These are phyloP conservation scores for Pholiota microspora DNA, from an alignment of 768 basidiomycete genomes.

Conservation along the genomic window DNA sequence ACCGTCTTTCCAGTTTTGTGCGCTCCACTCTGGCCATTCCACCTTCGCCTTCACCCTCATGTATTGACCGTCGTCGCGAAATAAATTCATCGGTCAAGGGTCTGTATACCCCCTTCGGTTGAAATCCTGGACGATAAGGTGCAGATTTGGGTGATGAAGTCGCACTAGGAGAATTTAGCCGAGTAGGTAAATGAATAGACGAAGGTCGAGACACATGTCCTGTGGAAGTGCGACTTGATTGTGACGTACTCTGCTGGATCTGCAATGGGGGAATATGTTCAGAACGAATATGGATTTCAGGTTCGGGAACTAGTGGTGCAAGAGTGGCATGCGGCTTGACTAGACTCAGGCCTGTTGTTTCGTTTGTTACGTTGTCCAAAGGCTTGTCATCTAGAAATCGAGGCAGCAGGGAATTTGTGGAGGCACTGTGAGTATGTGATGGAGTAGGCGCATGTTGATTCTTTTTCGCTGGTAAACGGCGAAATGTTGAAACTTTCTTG, in stretches of 20 bases:
- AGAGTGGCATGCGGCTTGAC: not conserved
- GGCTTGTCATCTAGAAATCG: not conserved
- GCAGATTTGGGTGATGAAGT: constrained; percentile 30
- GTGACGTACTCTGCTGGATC: not conserved
- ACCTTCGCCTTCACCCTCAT: constrained; percentile 34
- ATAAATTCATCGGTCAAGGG: constrained; percentile 83
- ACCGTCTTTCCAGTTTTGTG: constrained; percentile 78
- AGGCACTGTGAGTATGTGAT: constrained; percentile 23
- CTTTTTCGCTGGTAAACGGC: constrained; percentile 38
- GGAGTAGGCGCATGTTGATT: constrained; percentile 13
- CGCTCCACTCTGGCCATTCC: constrained; percentile 66
- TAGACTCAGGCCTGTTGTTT: not conserved
- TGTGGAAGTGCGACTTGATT: not conserved
- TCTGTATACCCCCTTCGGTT: constrained; percentile 83
- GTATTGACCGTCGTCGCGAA: constrained; percentile 38
- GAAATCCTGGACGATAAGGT: constrained; percentile 89
- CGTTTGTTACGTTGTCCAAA: not conserved
- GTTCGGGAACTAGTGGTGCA: not conserved
- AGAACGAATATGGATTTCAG: not conserved
- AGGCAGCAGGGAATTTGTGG: constrained; percentile 23
- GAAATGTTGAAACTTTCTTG: constrained; percentile 48
- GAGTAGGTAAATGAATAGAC: not conserved
- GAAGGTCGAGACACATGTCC: not conserved
- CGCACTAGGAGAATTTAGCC: constrained; percentile 12
- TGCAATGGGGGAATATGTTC: not conserved